Base-by-base conservation (phyloP, 2,329 filamentous ascomycete species). In the Colletotrichum lini region DNA sequence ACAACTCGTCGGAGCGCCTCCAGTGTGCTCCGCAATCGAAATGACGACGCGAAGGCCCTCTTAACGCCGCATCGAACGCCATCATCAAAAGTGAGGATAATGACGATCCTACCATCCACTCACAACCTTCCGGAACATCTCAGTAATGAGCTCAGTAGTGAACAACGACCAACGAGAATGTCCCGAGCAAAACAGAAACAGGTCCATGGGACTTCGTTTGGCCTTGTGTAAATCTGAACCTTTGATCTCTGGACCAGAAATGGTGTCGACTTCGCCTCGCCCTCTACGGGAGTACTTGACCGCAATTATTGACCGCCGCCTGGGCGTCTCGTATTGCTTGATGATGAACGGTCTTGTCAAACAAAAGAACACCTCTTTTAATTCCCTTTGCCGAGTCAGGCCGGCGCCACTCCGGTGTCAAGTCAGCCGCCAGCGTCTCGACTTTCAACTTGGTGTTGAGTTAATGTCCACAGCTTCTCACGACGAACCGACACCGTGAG, bases 151-250 rank as follows among this genome's bases (percentile, higher is more conserved):
- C 3, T 16, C 23, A 23, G 18, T 44, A n/a, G 21, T 54, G 30
- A 47, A 18, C 54, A 70, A 42, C 38, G 40, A 21, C 53, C 45
- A 23, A 40, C 42, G 26, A 30, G 58, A 35, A 30, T 38, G 47
- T 38, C 49, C 10, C 7, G 30, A 56, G 35, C 5, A 30, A 40
- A 56, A 3, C 44, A 47, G 44, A 16, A n/a, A n/a, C 53, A 40
- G n/a, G 35, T 10, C 30, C 18, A 40, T 4, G 6, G 10, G 12
- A 26, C 38, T 30, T 21, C n/a, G 13, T 56, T n/a, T 53, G 13
- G 30, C 65, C 52, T 54, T 56, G 68, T 68, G 65, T 21, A 47
- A 71, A 71, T 63, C 26, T 7, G 30, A 3, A n/a, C 35, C 13
- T 40, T 12, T 2, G 21, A 21, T 56, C 21, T 15, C 12, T 56